These are phyloP conservation scores for Cornus suecica DNA, from an alignment of 148 eudicot species.

Conservation along the genomic window DNA sequence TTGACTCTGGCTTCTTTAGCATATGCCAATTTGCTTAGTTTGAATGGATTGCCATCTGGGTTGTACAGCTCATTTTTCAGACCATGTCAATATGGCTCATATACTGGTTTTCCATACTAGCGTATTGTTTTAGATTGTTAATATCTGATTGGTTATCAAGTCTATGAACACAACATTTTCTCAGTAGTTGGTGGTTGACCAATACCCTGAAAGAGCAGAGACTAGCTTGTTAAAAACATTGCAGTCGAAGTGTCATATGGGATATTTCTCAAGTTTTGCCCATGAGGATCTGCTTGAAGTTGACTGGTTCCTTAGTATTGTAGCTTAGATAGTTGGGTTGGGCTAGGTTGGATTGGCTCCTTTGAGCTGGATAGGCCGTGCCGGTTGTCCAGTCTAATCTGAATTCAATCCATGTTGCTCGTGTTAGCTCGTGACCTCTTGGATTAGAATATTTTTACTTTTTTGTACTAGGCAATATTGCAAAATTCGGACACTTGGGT, in stretches of 20 bases:
- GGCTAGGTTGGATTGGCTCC: background rate
- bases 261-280: background rate
- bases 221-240: no score
- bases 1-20: background rate
- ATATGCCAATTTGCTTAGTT: background rate
- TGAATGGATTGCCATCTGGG: background rate
- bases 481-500: background rate
- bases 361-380: no score
- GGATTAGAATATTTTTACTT: no score
- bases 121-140: background rate
- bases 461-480: no score
- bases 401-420: no score
- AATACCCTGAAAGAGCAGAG: no score
- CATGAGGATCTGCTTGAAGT: background rate
- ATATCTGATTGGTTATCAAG: background rate
- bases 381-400: no score
- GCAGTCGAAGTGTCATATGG: background rate
- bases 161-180: background rate
- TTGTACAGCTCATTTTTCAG: background rate
- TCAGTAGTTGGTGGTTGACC: no score
- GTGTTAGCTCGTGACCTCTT: no score
- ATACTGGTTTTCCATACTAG: background rate
- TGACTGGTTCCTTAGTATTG: background rate
- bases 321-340: background rate
- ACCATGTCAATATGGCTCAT: background rate